Percentiles rank a stretch among this genome's conserved stretches.
Evolutionary conservation across 179 eudicot genomes (phyloP).

Genomic region (Gypsophila paniculata): DNA sequence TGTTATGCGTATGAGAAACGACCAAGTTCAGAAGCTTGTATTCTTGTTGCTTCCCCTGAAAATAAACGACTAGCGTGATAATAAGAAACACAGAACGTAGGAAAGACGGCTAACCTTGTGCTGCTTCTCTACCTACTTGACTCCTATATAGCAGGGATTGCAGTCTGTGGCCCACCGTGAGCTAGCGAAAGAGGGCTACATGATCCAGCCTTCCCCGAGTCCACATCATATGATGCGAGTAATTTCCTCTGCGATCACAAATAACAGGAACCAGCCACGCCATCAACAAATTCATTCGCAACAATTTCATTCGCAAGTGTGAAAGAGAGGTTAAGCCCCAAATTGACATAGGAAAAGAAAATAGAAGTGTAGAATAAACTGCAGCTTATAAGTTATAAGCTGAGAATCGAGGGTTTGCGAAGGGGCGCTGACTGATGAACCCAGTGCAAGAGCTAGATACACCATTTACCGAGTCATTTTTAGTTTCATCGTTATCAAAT

Average conservation of each 20-base stretch:
- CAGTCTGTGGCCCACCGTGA: constrained; percentile 28
- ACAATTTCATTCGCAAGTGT: too few species aligned
- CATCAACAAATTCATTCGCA: too few species aligned
- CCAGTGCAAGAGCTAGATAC: not conserved
- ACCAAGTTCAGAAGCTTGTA: not conserved
- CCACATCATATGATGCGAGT: constrained; percentile 37
- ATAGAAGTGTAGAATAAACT: too few species aligned
- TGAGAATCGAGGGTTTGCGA: not conserved
- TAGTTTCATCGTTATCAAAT: too few species aligned
- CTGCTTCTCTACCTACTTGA: not conserved
- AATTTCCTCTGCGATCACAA: constrained; percentile 43
- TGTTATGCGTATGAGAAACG: too few species aligned
- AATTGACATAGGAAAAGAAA: too few species aligned
- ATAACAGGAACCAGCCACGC: not conserved
- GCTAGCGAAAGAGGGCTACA: constrained; percentile 24
- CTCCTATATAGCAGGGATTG: constrained; percentile 36
- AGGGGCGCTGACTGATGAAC: not conserved
- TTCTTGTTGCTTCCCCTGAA: not conserved
- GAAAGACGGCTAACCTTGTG: not conserved
- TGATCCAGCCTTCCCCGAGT: constrained; percentile 33
- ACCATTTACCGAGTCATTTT: not conserved
- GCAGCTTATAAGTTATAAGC: not conserved
- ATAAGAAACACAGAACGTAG: not conserved
- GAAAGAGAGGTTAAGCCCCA: not conserved
- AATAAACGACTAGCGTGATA: not conserved